Percentiles rank a stretch among this genome's conserved stretches.
These are phyloP conservation scores for Nyctanthes arbortristis DNA, from an alignment of 257 asterid species.

Conservation along the genomic window DNA sequence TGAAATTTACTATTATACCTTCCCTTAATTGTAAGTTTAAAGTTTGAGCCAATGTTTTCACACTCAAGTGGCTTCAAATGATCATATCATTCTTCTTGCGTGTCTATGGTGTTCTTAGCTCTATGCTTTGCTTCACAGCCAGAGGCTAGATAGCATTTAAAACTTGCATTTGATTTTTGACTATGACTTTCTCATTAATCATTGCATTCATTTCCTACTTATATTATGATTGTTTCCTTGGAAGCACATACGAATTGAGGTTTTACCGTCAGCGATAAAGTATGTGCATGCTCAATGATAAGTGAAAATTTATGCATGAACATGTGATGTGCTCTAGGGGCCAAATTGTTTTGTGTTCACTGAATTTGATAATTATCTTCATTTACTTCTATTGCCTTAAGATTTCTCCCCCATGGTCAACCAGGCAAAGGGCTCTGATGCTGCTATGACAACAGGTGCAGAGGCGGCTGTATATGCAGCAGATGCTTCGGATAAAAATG, in stretches of 20 bases:
- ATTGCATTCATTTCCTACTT: not conserved
- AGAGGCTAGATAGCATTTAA: not conserved
- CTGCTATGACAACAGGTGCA: constrained; percentile 83
- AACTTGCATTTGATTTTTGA: not conserved
- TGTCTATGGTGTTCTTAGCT: constrained; percentile 6
- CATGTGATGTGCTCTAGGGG: constrained; percentile 11
- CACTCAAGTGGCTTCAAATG: not conserved
- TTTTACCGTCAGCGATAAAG: constrained; percentile 7
- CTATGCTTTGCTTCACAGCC: not conserved
- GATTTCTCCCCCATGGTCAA: constrained; percentile 23
- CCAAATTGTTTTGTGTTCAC: not conserved
- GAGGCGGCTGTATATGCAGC: constrained; percentile 93
- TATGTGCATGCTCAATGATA: not conserved
- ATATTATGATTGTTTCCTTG: not conserved
- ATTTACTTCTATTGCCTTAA: constrained; percentile 8
- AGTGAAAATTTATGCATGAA: not conserved
- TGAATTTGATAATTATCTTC: constrained; percentile 7
- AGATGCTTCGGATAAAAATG: constrained; percentile 87
- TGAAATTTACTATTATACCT: not conserved
- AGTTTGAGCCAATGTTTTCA: not conserved
- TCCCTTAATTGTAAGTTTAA: constrained; percentile 3
- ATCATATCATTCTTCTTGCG: not conserved
- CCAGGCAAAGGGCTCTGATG: constrained; percentile 93
- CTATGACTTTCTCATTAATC: not conserved
- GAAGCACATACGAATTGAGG: constrained; percentile 1